Evolutionary conservation across 306 rosid species (phyloP).

Genomic region (Luffa acutangula): DNA sequence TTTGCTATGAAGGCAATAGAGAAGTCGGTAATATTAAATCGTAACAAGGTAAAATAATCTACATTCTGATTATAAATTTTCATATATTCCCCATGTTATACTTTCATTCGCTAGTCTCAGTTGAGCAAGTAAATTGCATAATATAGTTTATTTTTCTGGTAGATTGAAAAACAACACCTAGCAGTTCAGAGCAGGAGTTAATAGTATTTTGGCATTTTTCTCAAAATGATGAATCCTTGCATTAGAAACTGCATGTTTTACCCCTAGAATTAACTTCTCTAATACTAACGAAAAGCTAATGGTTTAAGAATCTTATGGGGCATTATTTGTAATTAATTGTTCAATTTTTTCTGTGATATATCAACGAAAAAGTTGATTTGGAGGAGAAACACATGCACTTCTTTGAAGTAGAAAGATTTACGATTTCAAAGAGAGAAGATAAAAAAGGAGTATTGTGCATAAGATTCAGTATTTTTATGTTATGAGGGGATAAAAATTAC

Average conservation of each 20-base stretch:
- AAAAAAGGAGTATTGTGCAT: neutral
- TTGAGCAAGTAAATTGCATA: neutral
- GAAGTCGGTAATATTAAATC: constrained; percentile 69
- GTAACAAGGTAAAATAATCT: constrained; percentile 60
- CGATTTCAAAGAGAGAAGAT: neutral
- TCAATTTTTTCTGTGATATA: neutral
- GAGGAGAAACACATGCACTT: neutral
- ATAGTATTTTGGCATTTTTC: neutral
- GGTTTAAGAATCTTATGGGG: neutral
- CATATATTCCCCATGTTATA: neutral
- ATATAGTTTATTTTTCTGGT: neutral
- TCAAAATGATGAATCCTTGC: neutral
- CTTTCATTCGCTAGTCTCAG: neutral
- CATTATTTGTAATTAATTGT: neutral
- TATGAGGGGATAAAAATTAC: neutral
- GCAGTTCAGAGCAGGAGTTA: neutral
- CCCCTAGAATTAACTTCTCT: neutral
- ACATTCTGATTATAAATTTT: neutral
- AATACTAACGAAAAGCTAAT: neutral
- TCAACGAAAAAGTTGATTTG: neutral
- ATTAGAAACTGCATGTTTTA: neutral
- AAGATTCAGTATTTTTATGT: neutral
- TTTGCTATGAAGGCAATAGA: constrained; percentile 99
- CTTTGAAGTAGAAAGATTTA: neutral
- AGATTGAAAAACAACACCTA: neutral